Conservation (phyloP, 192 early-diverging fungal species). For the Irineochytrium annulatum region DNA sequence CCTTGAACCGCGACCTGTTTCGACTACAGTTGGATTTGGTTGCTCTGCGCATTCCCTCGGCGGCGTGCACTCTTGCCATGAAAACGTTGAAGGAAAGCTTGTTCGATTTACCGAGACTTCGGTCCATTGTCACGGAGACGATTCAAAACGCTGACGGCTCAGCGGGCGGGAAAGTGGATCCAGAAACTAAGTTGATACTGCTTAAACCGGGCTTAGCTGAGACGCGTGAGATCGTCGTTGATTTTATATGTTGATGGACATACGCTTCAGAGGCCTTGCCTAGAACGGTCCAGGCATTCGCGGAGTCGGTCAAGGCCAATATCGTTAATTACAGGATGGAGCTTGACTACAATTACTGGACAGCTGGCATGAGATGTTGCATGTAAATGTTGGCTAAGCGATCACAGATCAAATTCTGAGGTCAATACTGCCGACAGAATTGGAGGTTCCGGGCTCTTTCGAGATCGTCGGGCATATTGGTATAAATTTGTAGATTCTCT, state of each 20-base stretch:
- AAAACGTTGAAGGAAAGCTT: conserved; percentile 2
- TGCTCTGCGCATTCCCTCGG: not conserved
- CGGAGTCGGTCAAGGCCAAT: conserved; percentile 42
- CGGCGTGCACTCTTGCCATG: not conserved
- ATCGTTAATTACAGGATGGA: conserved; percentile 52
- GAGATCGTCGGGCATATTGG: conserved; percentile 76
- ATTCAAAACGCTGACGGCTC: too few relatives aligned
- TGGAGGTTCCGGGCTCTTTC: conserved; percentile 77
- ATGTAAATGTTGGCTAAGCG: not conserved
- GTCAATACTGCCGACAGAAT: conserved; percentile 77
- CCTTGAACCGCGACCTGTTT: conserved; percentile 3
- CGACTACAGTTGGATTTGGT: not conserved
- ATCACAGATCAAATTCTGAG: conserved; percentile 77
- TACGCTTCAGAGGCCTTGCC: conserved; percentile 37
- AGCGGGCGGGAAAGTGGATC: too few relatives aligned
- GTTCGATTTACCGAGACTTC: conserved; percentile 4
- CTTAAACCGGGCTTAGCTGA: too few relatives aligned
- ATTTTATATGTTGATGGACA: too few relatives aligned
- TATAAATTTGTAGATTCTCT: conserved; percentile 15
- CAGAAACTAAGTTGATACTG: too few relatives aligned
- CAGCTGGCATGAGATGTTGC: conserved; percentile 53
- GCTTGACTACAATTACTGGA: conserved; percentile 86
- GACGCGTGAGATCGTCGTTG: too few relatives aligned
- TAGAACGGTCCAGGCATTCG: conserved; percentile 41
- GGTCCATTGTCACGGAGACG: not conserved